Percentiles rank a stretch among this genome's conserved stretches.
Conservation (phyloP, 345 rosid genomes). For the Citrus sinensis region DNA sequence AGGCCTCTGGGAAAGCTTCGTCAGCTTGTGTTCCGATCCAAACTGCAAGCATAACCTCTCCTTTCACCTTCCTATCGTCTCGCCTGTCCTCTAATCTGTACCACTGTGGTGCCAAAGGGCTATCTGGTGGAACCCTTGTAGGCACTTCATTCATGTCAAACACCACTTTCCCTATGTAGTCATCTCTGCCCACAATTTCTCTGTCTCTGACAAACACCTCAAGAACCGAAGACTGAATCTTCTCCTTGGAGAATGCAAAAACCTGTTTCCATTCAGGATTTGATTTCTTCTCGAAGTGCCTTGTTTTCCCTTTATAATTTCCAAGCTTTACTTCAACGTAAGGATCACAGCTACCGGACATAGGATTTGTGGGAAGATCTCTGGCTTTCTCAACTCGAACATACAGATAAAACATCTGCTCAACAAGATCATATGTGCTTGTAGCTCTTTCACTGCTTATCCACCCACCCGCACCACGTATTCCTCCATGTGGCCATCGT, state of each 20-base stretch:
- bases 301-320: conserved; percentile 80
- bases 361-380: conserved; percentile 73
- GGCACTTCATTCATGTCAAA: conserved; percentile 91
- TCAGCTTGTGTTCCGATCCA: conserved; percentile 98
- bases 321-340: conserved; percentile 84
- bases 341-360: conserved; percentile 67
- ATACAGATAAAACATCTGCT: conserved; percentile 78
- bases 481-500: conserved; percentile 92
- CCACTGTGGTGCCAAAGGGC: conserved; percentile 97
- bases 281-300: conserved; percentile 70
- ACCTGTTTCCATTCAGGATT: conserved; percentile 87
- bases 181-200: conserved; percentile 78
- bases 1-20: conserved; percentile 93
- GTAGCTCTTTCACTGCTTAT: conserved; percentile 73
- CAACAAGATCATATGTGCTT: conserved; percentile 88
- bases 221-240: conserved; percentile 65
- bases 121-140: conserved; percentile 94
- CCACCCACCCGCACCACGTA: conserved; percentile 84
- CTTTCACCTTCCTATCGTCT: conserved; percentile 57
- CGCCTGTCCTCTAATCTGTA: conserved; percentile 64
- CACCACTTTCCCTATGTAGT: conserved; percentile 70
- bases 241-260: conserved; percentile 84
- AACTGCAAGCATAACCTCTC: conserved; percentile 89
- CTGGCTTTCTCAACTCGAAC: conserved; percentile 83
- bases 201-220: conserved; percentile 77